Evolutionary conservation across 805 yeast species (phyloP).

Genomic region (Pichia cephalocereana): DNA sequence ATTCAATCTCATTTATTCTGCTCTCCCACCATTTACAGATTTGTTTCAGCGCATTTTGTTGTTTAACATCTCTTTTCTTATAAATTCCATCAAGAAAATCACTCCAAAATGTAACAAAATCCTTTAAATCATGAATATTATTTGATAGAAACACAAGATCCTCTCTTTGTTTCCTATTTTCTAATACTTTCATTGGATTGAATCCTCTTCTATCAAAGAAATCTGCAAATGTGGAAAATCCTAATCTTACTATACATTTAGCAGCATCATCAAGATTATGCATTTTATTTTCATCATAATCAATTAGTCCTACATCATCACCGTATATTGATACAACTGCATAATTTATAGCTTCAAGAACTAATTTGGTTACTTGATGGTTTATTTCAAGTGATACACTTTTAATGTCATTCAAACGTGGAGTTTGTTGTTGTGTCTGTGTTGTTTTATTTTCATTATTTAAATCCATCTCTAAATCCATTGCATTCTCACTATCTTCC

Average conservation of each 20-base stretch:
- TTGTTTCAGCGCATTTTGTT: conserved; percentile 24
- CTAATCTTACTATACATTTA: conserved; percentile 33
- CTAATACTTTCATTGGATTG: conserved; percentile 15
- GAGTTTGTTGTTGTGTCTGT: not conserved
- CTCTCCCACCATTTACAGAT: conserved; percentile 15
- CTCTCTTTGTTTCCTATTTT: conserved; percentile 14
- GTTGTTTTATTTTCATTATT: not conserved
- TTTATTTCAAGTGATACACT: conserved; percentile 15
- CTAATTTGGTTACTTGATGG: conserved; percentile 33
- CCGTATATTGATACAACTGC: conserved; percentile 50
- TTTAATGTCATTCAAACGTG: not conserved
- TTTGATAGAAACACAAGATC: conserved; percentile 21
- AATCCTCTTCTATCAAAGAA: conserved; percentile 27
- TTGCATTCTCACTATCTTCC: conserved; percentile 7
- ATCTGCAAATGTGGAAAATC: conserved; percentile 50
- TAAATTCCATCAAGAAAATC: conserved; percentile 36
- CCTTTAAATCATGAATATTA: conserved; percentile 20
- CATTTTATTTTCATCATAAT: conserved; percentile 33
- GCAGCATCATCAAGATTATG: conserved; percentile 34
- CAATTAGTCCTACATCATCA: conserved; percentile 44
- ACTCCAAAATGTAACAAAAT: conserved; percentile 46
- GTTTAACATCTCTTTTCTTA: conserved; percentile 23
- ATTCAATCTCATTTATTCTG: not conserved
- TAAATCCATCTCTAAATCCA: conserved; percentile 10
- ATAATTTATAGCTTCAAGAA: conserved; percentile 37